phyloP scores from a whole-genome alignment of 371 early-diverging fungal genomes.

The Umbelopsis sp. region DNA sequence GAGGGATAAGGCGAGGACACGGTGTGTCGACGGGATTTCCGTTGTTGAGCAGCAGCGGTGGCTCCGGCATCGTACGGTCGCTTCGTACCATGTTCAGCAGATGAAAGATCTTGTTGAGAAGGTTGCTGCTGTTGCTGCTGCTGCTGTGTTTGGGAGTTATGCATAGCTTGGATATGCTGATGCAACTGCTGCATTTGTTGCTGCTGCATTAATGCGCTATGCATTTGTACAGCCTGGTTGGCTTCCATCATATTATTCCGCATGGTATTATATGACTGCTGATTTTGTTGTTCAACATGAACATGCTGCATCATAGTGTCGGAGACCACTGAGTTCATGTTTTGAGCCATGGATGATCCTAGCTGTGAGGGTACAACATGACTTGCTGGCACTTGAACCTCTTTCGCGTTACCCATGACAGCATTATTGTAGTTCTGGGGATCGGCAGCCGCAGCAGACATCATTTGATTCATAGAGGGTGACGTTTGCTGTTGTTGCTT shows the following conservation, averaged over 20 bases:
- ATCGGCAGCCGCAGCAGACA: not conserved
- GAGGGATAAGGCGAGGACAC: conserved; percentile 28
- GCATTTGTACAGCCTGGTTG: conserved; percentile 6
- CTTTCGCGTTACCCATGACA: not conserved
- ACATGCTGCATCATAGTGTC: conserved; percentile 9
- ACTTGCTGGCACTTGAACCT: not conserved
- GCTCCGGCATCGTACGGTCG: not conserved
- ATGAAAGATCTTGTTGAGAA: not conserved
- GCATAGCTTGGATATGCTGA: conserved; percentile 13
- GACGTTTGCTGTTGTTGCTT: conserved; percentile 10
- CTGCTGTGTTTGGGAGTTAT: conserved; percentile 3
- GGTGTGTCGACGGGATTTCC: conserved; percentile 14
- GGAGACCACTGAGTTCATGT: not conserved
- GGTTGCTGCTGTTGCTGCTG: not conserved
- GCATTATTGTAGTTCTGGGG: not conserved
- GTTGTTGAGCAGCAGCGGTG: not conserved
- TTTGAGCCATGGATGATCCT: not conserved
- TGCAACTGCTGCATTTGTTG: conserved; percentile 13
- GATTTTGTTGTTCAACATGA: conserved; percentile 3
- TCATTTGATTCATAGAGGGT: not conserved
- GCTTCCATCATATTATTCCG: not conserved
- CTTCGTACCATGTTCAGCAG: not conserved
- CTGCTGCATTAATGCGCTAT: conserved; percentile 13
- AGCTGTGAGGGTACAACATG: conserved; percentile 6
- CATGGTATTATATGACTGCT: not conserved